Percentiles rank a stretch among this genome's conserved stretches.
Conservation (phyloP, 805 yeast genomes). For the Lachancea thermotolerans region DNA sequence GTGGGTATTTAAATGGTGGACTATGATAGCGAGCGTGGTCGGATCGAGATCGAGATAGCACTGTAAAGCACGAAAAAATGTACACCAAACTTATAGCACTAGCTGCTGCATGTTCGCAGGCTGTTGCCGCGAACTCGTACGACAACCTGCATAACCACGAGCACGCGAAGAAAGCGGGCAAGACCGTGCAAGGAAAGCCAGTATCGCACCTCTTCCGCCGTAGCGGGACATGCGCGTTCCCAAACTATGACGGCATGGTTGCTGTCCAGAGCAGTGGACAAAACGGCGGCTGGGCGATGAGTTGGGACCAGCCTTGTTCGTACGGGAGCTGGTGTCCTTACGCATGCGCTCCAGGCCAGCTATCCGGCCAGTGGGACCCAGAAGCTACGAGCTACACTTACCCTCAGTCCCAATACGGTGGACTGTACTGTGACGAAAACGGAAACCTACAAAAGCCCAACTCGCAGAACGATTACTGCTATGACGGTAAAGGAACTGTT, state of each 20-base stretch:
- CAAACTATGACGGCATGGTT: conserved; percentile 60
- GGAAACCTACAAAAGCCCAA: conserved; percentile 63
- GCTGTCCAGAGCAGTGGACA: conserved; percentile 49
- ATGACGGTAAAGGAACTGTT: conserved; percentile 74
- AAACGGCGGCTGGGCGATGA: conserved; percentile 86
- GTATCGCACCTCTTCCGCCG: conserved; percentile 25
- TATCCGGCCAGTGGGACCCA: conserved; percentile 88
- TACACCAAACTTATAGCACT: background rate
- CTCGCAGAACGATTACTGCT: conserved; percentile 54
- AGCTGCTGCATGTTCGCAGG: conserved; percentile 2
- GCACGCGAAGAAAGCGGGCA: conserved; percentile 16
- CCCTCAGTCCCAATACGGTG: conserved; percentile 79
- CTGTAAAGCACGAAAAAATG: background rate
- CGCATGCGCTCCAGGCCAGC: conserved; percentile 84
- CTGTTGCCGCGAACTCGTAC: conserved; percentile 2
- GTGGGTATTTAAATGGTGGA: no score
- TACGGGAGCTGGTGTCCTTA: conserved; percentile 84
- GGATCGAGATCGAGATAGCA: background rate
- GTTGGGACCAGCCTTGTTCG: conserved; percentile 63
- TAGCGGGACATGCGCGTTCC: conserved; percentile 56
- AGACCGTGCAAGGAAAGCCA: conserved; percentile 23
- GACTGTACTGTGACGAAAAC: conserved; percentile 64
- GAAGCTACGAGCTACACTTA: conserved; percentile 62
- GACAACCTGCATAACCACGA: conserved; percentile 16
- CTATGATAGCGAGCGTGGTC: background rate